Evolutionary conservation across 1,284 basidiomycete genomes (phyloP), one percentile per base, ranked within the genome.

Genomic region (Trametes pubescens): DNA sequence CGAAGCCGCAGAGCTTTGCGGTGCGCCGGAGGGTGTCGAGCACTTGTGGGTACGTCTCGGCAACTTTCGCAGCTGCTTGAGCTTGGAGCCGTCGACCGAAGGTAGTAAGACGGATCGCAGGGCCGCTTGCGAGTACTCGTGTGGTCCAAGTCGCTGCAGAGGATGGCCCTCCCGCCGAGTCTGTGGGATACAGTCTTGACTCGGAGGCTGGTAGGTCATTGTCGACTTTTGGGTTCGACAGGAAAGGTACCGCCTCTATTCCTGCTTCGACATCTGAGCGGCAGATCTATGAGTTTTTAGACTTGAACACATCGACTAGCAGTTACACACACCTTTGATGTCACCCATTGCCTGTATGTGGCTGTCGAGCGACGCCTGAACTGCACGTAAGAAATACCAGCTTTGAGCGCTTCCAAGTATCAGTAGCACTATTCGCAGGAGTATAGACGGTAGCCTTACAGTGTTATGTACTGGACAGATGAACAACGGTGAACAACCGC

Each of bases 1-100:
- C 53, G 38, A 63, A 51, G 6, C 16, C 44, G 51, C 58, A 57
- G 24, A 64, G 62, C 35, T 35, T 51, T 6, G 29, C 26, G 40
- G 54, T 37, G 22, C 54, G 58, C 5, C 22, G 49, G 18, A 48
- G n/a, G 13, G 29, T 22, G 22, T 53, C 58, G 9, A 57, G 47
- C 7, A 60, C 38, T 6, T n/a, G 49, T 2, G 62, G 62, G 16
- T 55, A 59, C 24, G 29, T 38, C 24, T 60, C 53, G 6, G 24
- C 34, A n/a, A 29, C 21, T 24, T 53, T 60, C 8, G 14, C 35
- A 9, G n/a, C 22, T 7, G 62, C 56, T 6, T 21, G 46, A 8
- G 37, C 37, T 11, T 44, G 29, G 47, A 53, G 24, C 9, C 24
- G 22, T 10, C 35, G 10, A 14, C 57, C 47, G 21, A 43, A 46